Evolutionary conservation across 176 grass and related monocot species (phyloP).

Genomic region (Areca catechu): DNA sequence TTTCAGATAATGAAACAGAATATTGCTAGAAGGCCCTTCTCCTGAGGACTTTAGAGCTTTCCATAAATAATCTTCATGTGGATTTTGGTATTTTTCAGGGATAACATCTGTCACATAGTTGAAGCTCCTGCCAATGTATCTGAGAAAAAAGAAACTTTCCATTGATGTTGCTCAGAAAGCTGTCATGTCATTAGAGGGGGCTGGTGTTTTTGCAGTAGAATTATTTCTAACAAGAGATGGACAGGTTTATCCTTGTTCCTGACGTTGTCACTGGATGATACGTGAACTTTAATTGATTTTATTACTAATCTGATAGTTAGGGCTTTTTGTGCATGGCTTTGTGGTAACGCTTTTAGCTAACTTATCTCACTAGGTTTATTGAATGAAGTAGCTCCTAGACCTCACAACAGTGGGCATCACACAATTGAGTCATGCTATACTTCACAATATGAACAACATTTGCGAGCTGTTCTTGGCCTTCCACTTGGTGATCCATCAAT

Average conservation of each 20-base stretch:
- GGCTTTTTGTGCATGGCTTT: background rate
- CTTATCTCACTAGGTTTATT: slow-evolving; percentile 42
- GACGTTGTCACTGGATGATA: no score
- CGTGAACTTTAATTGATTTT: background rate
- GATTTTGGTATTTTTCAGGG: slow-evolving; percentile 36
- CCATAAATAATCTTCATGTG: background rate
- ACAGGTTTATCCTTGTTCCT: slow-evolving; percentile 38
- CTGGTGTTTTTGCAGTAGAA: slow-evolving; percentile 88
- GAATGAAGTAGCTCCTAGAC: slow-evolving; percentile 91
- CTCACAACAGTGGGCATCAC: slow-evolving; percentile 96
- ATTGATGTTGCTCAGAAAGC: slow-evolving; percentile 63
- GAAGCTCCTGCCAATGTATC: slow-evolving; percentile 69
- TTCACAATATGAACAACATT: slow-evolving; percentile 94
- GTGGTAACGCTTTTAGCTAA: background rate
- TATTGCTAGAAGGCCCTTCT: no score
- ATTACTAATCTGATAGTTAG: background rate
- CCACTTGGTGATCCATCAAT: slow-evolving; percentile 85
- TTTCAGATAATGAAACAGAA: no score
- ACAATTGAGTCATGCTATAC: slow-evolving; percentile 92
- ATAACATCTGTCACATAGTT: slow-evolving; percentile 91
- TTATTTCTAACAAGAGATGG: slow-evolving; percentile 85
- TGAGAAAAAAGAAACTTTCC: slow-evolving; percentile 58
- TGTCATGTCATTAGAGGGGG: slow-evolving; percentile 66
- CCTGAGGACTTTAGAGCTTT: no score
- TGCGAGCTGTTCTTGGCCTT: slow-evolving; percentile 85